These are phyloP conservation scores for Hymenoscyphus occultus DNA, from an alignment of 2,329 filamentous ascomycete genomes.

Conservation along the genomic window DNA sequence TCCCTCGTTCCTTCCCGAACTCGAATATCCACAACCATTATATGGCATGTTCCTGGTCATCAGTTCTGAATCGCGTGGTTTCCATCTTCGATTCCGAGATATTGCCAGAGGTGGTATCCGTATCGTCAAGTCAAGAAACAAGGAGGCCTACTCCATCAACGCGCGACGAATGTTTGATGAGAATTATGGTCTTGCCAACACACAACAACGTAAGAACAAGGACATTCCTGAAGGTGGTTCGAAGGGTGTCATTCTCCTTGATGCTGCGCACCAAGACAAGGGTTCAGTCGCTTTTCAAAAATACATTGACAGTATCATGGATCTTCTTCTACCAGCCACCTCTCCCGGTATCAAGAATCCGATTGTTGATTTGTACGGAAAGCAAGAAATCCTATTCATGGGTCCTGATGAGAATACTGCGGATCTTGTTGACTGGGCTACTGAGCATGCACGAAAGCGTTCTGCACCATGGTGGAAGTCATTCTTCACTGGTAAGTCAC, in stretches of 20 bases:
- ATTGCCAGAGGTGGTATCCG: conserved; percentile 96
- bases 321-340: conserved; percentile 82
- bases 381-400: conserved; percentile 97
- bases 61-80: conserved; percentile 92
- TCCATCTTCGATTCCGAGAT: conserved; percentile 96
- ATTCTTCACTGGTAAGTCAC: conserved; percentile 99
- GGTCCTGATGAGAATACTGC: conserved; percentile 98
- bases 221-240: conserved; percentile 98
- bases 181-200: conserved; percentile 97
- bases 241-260: conserved; percentile 94
- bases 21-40: conserved; percentile 89
- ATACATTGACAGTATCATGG: conserved; percentile 98
- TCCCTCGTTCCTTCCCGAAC: conserved; percentile 79
- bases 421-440: conserved; percentile 97
- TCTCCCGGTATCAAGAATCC: conserved; percentile 99
- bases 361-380: conserved; percentile 90
- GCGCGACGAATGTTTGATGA: conserved; percentile 95
- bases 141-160: conserved; percentile 95
- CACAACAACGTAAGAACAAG: conserved; percentile 99
- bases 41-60: conserved; percentile 99
- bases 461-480: conserved; percentile 99
- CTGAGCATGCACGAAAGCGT: conserved; percentile 80
- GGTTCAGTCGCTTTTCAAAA: conserved; percentile 93
- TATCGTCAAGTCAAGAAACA: conserved; percentile 96
- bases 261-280: conserved; percentile 92